A percentile compares a stretch with the other conserved stretches of the same genome.
Conservation (phyloP, 371 early-diverging fungal genomes). For the Mucor lusitanicus region DNA sequence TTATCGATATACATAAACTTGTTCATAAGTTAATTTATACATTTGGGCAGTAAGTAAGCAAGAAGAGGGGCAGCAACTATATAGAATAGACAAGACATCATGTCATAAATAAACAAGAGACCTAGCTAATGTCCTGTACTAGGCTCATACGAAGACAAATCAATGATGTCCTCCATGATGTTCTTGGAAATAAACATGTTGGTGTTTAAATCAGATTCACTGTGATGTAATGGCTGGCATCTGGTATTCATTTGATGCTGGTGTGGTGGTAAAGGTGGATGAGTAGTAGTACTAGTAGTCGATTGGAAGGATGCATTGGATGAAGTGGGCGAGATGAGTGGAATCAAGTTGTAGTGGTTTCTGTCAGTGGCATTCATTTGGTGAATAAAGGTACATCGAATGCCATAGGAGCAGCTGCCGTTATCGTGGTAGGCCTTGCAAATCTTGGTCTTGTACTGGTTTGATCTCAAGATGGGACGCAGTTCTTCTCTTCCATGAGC, state of each 20-base stretch:
- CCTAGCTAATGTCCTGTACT: background rate
- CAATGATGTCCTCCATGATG: background rate
- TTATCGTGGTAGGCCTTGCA: constrained; percentile 84
- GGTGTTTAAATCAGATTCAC: background rate
- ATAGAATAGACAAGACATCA: no score
- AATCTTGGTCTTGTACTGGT: constrained; percentile 87
- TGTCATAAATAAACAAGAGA: no score
- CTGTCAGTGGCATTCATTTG: constrained; percentile 2
- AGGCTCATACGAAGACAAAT: background rate
- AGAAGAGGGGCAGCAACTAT: no score
- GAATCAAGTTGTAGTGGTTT: background rate
- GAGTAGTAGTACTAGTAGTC: background rate
- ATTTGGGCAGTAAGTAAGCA: background rate
- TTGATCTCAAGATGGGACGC: constrained; percentile 80
- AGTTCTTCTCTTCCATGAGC: constrained; percentile 84
- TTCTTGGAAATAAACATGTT: constrained; percentile 6
- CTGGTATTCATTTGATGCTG: background rate
- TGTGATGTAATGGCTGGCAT: constrained; percentile 31
- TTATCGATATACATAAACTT: no score
- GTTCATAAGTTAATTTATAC: background rate
- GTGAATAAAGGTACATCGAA: constrained; percentile 94
- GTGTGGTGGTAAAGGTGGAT: no score
- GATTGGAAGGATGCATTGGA: background rate
- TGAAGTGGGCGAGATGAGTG: background rate
- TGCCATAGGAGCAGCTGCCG: constrained; percentile 89